phyloP scores from a whole-genome alignment of 1,284 basidiomycete genomes.

The Jaminaea rosea region DNA sequence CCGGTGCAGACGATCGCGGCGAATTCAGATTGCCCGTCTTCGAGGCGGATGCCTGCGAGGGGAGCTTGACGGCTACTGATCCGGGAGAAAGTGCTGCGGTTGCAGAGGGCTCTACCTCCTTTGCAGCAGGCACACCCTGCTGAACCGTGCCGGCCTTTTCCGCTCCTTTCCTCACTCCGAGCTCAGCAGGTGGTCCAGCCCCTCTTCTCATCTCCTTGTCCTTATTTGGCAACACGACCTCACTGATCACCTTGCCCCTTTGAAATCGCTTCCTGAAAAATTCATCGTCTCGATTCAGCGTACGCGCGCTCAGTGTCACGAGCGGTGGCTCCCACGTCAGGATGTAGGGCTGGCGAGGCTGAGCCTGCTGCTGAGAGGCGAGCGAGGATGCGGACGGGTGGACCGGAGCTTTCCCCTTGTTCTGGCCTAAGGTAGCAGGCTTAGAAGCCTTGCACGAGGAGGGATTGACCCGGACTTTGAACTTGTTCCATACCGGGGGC shows the following conservation, averaged over 20 bases:
- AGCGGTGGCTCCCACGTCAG: conserved; percentile 38
- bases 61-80: conserved; percentile 1
- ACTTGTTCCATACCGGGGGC: conserved; percentile 34
- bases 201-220: too few relatives aligned
- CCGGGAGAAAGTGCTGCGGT: too few relatives aligned
- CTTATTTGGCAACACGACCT: conserved; percentile 26
- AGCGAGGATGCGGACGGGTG: too few relatives aligned
- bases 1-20: background rate
- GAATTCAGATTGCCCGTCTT: background rate
- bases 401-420: background rate
- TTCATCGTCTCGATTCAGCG: conserved; percentile 31
- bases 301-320: conserved; percentile 20
- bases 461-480: conserved; percentile 20
- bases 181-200: conserved; percentile 14
- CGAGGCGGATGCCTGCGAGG: background rate
- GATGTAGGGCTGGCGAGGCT: conserved; percentile 5
- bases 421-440: conserved; percentile 2
- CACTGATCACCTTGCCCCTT: conserved; percentile 25
- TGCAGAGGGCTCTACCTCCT: conserved; percentile 4
- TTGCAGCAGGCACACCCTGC: background rate
- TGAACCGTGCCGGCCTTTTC: background rate
- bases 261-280: conserved; percentile 36
- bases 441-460: too few relatives aligned
- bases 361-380: too few relatives aligned
- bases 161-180: background rate